Conservation (phyloP, 208 protist species). For the Wallacemonas sp. region DNA sequence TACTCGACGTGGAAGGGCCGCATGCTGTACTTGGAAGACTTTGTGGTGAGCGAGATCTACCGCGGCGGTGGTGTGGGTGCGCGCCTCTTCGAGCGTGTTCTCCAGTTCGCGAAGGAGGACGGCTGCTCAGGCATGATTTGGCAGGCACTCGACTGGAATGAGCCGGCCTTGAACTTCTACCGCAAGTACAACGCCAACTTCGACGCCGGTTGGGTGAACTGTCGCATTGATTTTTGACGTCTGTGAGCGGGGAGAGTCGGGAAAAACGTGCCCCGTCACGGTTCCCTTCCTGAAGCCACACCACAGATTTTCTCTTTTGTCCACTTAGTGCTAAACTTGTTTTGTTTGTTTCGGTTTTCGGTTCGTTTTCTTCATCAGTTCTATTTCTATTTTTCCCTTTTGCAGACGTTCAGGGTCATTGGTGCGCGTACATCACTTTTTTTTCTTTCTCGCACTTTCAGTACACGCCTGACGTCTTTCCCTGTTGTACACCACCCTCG, state of each 20-base stretch:
- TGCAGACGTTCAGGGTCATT: not conserved
- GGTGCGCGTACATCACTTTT: too few species aligned
- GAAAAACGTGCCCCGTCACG: too few species aligned
- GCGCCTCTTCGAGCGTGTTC: conserved; percentile 44
- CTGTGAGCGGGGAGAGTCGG: not conserved
- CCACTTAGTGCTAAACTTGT: too few species aligned
- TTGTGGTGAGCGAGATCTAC: conserved; percentile 35
- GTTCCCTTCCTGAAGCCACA: too few species aligned
- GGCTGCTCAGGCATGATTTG: conserved; percentile 51
- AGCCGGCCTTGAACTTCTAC: conserved; percentile 49
- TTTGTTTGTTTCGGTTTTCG: too few species aligned
- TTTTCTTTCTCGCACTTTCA: too few species aligned
- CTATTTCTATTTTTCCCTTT: not conserved
- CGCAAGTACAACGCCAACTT: conserved; percentile 43
- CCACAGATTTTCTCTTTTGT: too few species aligned
- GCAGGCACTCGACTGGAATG: conserved; percentile 62
- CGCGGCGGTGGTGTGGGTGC: conserved; percentile 36
- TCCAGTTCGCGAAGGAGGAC: conserved; percentile 41
- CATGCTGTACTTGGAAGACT: conserved; percentile 62
- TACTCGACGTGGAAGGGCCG: conserved; percentile 59
- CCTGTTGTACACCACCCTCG: too few species aligned
- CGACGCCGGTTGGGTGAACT: conserved; percentile 52
- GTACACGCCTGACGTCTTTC: too few species aligned
- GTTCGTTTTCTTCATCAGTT: too few species aligned
- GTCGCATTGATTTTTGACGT: conserved; percentile 38